Evolutionary conservation across 768 basidiomycete species (phyloP), one percentile per base, ranked within the genome.

Genomic region (Saitozyma podzolica): DNA sequence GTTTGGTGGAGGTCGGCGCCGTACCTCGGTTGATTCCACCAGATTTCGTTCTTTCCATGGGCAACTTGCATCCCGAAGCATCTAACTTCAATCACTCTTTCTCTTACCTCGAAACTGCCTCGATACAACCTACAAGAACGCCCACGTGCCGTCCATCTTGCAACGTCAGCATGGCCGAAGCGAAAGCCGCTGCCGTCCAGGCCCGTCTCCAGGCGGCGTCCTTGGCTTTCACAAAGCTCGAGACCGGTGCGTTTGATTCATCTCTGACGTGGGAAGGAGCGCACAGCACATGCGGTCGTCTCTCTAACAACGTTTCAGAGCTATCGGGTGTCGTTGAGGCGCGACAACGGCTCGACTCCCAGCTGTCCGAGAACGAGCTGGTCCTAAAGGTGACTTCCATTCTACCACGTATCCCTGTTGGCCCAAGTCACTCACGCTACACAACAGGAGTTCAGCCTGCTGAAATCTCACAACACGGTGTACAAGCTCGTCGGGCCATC

Each of bases 401-500:
- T 19, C 10, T 51, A 40, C n/a, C 42, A 4, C 17, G 50, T 43
- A 11, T 45, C 43, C 29, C 29, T 29, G 51, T 52, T 2, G 13
- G 4, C 39, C 3, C 2, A 14, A 3, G 3, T 52, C 5, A 37
- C 56, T 49, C 14, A 37, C 48, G n/a, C 39, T n/a, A 20, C 59
- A 59, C 53, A 20, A 29, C 75, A 97, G 93, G 95, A 97, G 81
- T 92, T 98, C 74, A 81, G 83, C 16, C 82, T 83, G 39, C 79
- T 97, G 59, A 88, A 87, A 49, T 81, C 87, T 5, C 84, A 87
- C 62, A 95, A 93, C 75, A 84, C 83, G 14, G 85, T 98, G 8
- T 98, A 87, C 83, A 98, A 97, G 82, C 85, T 90, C 40, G 85
- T 95, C 45, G 95, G 95, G 0, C 91, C 92, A 0, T 89, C 94